phyloP scores from a whole-genome alignment of 495 filamentous ascomycete species.

The Penicillium bovifimosum region DNA sequence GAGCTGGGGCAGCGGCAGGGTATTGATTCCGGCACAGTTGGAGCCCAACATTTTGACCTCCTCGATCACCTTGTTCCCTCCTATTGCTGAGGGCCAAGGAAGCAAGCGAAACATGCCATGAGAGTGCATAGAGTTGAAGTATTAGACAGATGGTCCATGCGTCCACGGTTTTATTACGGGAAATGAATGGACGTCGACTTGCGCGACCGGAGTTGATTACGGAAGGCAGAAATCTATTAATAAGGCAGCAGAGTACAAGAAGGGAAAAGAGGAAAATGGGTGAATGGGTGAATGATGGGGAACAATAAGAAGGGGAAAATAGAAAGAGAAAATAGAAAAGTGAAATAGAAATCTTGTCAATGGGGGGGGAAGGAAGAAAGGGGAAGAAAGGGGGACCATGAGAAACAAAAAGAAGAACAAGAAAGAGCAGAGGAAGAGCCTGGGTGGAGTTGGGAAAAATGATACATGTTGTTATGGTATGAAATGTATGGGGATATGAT shows the following conservation, averaged over 20 bases:
- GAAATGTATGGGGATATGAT: background rate
- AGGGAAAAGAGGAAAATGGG: slow-evolving; percentile 4
- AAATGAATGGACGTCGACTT: slow-evolving; percentile 26
- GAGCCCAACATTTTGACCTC: slow-evolving; percentile 42
- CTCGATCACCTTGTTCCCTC: slow-evolving; percentile 50
- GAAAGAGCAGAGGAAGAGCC: slow-evolving; percentile 9
- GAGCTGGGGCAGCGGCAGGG: slow-evolving; percentile 38
- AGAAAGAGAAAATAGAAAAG: slow-evolving; percentile 1
- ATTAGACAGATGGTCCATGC: slow-evolving; percentile 27
- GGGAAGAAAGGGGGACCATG: background rate
- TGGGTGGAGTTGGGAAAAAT: slow-evolving; percentile 21
- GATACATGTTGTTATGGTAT: slow-evolving; percentile 9
- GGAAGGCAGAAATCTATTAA: slow-evolving; percentile 23
- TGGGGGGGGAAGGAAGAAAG: background rate
- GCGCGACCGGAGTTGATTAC: slow-evolving; percentile 13
- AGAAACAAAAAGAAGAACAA: slow-evolving; percentile 1
- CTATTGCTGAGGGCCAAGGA: slow-evolving; percentile 51
- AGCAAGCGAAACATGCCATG: slow-evolving; percentile 57
- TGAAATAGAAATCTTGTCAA: too few species aligned
- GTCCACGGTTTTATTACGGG: slow-evolving; percentile 9
- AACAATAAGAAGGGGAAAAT: slow-evolving; percentile 4
- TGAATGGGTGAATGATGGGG: background rate
- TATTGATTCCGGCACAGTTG: slow-evolving; percentile 22
- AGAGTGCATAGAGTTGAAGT: slow-evolving; percentile 23
- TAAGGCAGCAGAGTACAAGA: slow-evolving; percentile 10